Base-by-base conservation (phyloP, 441 rosid genomes). In the Adansonia madagascariensis region DNA sequence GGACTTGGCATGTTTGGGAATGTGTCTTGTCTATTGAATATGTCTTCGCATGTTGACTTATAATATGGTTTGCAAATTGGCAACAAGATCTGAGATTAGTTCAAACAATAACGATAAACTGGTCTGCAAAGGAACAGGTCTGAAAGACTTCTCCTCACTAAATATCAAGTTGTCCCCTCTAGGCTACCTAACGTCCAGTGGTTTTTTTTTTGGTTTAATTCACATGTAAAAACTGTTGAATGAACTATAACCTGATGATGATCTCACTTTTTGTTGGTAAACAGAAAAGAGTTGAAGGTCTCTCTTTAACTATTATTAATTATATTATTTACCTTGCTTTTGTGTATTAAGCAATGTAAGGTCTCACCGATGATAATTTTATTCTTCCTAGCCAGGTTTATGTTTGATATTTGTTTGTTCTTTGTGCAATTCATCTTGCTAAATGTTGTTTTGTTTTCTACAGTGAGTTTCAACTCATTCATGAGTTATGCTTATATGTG, bases 391-490 rank as follows among this genome's bases (percentile, higher is more conserved):
- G 71, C 70, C 52, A 46, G 44, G 43, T 76, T 18, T 73, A 31
- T 7, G 8, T 46, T 43, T 2, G 55, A 24, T 31, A 22, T 39
- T 63, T 9, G 8, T 59, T 20, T 62, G 11, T n/a, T 74, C 49
- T 74, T 24, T 75, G 10, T 78, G 24, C 46, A 56, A 17, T 81
- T 43, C 76, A 63, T 81, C 62, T 22, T 71, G 20, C 74, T 74
- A 71, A 52, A 64, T 69, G 70, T 81, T 67, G 68, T 60, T 84
- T 87, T 77, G 44, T 73, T 86, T 97, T 81, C 71, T 80, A 78
- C 98, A 97, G 99, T 81, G 99, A 97, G 86, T 95, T 97, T 88
- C 94, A 92, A 80, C 99, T 97, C 90, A 97, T 97, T 78, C 99
- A 97, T 76, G 99, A 95, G 91, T 84, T 97, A 79, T 97, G 99